Evolutionary conservation across 2,329 filamentous ascomycete genomes (phyloP).

Genomic region (Cryphonectria radicalis): DNA sequence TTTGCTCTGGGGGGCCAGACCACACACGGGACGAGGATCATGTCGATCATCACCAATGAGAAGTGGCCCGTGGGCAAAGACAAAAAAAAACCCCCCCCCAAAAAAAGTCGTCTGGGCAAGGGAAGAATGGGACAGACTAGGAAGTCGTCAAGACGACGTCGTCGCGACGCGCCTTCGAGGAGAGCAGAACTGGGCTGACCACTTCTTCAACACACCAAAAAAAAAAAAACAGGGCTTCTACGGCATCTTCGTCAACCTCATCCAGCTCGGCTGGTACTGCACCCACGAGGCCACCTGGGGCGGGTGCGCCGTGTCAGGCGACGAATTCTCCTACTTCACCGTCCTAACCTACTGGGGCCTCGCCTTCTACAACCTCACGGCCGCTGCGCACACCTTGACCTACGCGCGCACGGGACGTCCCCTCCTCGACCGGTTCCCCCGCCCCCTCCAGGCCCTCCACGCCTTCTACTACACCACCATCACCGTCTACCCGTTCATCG

Average conservation of each 20-base stretch:
- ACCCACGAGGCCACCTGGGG: constrained; percentile 46
- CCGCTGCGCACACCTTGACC: constrained; percentile 69
- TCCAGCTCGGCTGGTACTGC: constrained; percentile 69
- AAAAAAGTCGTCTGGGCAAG: no score
- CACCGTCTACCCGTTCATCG: constrained; percentile 68
- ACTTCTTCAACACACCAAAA: no score
- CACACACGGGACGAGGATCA: neutral
- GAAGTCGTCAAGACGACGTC: neutral
- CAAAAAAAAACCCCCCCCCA: neutral
- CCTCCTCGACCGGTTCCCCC: constrained; percentile 63
- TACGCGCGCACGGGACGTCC: constrained; percentile 62
- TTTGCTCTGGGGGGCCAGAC: neutral
- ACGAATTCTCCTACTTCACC: constrained; percentile 82
- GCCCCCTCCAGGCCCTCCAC: constrained; percentile 67
- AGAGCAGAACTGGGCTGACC: constrained; percentile 6
- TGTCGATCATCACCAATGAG: neutral
- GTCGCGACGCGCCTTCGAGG: neutral
- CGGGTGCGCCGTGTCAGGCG: constrained; percentile 51
- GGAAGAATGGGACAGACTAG: no score
- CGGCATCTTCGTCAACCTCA: constrained; percentile 70
- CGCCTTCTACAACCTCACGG: constrained; percentile 75
- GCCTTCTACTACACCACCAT: constrained; percentile 66
- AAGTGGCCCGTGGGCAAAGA: neutral
- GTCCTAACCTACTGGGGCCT: constrained; percentile 79
- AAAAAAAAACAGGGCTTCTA: constrained; percentile 58